Evolutionary conservation across 2,329 filamentous ascomycete genomes (phyloP).

Genomic region (Paraphoma chrysanthemicola): DNA sequence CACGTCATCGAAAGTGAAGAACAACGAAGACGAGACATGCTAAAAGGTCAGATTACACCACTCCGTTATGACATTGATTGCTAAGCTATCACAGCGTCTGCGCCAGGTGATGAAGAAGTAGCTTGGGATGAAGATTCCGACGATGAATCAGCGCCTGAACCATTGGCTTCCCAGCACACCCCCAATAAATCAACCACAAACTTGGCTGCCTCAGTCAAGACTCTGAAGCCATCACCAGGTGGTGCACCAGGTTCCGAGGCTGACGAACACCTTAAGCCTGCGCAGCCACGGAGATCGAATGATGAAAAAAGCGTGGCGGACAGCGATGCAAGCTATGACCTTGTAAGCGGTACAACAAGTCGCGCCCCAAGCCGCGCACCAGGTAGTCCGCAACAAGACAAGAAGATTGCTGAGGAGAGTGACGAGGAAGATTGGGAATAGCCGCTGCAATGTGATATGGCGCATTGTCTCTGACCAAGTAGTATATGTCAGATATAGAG

Average conservation of each 20-base stretch:
- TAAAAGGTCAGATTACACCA: constrained; percentile 73
- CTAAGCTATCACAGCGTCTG: constrained; percentile 54
- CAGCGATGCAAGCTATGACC: constrained; percentile 94
- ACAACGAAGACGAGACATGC: constrained; percentile 81
- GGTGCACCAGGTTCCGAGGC: constrained; percentile 1
- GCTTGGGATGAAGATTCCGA: constrained; percentile 75
- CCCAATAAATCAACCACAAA: constrained; percentile 62
- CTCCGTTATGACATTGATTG: too few relatives aligned
- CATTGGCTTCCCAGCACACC: background rate
- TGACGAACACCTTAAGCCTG: constrained; percentile 61
- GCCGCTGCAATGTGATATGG: background rate
- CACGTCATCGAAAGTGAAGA: constrained; percentile 95
- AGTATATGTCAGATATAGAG: too few relatives aligned
- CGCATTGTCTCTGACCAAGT: too few relatives aligned
- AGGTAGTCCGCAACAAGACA: constrained; percentile 65
- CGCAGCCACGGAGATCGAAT: constrained; percentile 71
- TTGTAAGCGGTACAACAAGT: constrained; percentile 79
- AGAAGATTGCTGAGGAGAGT: constrained; percentile 61
- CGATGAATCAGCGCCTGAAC: constrained; percentile 3
- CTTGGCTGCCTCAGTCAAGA: constrained; percentile 44
- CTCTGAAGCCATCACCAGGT: constrained; percentile 44
- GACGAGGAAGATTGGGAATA: constrained; percentile 74
- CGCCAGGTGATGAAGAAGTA: constrained; percentile 74
- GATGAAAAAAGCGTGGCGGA: constrained; percentile 80
- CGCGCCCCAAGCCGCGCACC: constrained; percentile 64